A percentile compares a stretch with the other conserved stretches of the same genome.
Conservation (phyloP, 2,329 filamentous ascomycete species). For the Graphilbum ipis-grandicollis region DNA sequence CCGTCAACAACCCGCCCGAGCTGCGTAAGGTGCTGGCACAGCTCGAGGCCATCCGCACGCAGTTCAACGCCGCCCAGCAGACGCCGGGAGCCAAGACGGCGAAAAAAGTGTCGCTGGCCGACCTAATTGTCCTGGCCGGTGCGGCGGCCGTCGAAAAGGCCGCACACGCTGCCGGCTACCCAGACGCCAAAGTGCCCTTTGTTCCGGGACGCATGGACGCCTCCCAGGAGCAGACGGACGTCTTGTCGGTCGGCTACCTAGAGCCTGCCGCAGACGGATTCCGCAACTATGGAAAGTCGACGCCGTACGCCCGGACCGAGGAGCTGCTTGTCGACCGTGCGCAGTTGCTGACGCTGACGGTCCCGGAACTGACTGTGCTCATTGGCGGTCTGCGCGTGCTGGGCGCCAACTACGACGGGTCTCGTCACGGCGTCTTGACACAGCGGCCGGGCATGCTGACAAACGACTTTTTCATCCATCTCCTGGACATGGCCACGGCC, state of each 20-base stretch:
- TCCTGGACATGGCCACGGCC: constrained; percentile 47
- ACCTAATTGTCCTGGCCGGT: constrained; percentile 63
- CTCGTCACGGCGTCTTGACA: constrained; percentile 50
- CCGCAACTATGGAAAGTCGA: constrained; percentile 58
- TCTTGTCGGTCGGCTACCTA: constrained; percentile 43
- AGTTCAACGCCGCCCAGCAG: constrained; percentile 34
- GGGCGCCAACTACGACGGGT: constrained; percentile 55
- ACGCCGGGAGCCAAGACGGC: no score
- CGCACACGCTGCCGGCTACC: constrained; percentile 17
- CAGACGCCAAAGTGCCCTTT: constrained; percentile 45
- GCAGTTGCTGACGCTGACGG: constrained; percentile 50
- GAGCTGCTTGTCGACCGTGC: constrained; percentile 56
- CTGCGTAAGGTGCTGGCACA: constrained; percentile 42
- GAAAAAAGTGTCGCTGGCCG: constrained; percentile 67
- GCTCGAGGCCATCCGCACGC: constrained; percentile 46
- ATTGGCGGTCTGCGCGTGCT: constrained; percentile 56
- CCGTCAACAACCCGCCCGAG: constrained; percentile 55
- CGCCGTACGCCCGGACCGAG: constrained; percentile 43
- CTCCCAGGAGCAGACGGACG: constrained; percentile 54
- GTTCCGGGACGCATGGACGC: constrained; percentile 56
- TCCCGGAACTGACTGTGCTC: constrained; percentile 54
- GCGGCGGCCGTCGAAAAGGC: constrained; percentile 56
- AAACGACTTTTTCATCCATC: constrained; percentile 71
- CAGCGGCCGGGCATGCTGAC: constrained; percentile 48
- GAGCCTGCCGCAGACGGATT: constrained; percentile 59